A percentile compares a stretch with the other conserved stretches of the same genome.
Conservation (phyloP, 129 eudicot species). For the Helianthus annuus region HanXRQr2.0-SUNRISE NC_035449.2:178746805-178747304, state of each 20-base stretch:
- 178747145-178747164: constrained; percentile 38
- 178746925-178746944: neutral
- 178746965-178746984: constrained; percentile 92
- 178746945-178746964: constrained; percentile 34
- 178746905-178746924: neutral
- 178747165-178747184: constrained; percentile 45
- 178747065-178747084: constrained; percentile 39
- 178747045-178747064: constrained; percentile 58
- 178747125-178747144: constrained; percentile 54
- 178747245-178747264: constrained; percentile 3
- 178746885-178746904: constrained; percentile 10
- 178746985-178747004: constrained; percentile 88
- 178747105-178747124: constrained; percentile 47
- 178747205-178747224: constrained; percentile 44
- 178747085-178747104: constrained; percentile 37
- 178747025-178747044: constrained; percentile 76
- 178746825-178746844: constrained; percentile 70
- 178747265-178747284: no score
- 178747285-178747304: no score
- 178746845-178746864: constrained; percentile 47
- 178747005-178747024: constrained; percentile 62
- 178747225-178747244: constrained; percentile 10
- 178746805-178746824: constrained; percentile 74
- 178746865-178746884: constrained; percentile 93
- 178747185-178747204: constrained; percentile 85